Conservation (phyloP, 495 filamentous ascomycete genomes). For the Melanomma pulvis-pyrius region DNA sequence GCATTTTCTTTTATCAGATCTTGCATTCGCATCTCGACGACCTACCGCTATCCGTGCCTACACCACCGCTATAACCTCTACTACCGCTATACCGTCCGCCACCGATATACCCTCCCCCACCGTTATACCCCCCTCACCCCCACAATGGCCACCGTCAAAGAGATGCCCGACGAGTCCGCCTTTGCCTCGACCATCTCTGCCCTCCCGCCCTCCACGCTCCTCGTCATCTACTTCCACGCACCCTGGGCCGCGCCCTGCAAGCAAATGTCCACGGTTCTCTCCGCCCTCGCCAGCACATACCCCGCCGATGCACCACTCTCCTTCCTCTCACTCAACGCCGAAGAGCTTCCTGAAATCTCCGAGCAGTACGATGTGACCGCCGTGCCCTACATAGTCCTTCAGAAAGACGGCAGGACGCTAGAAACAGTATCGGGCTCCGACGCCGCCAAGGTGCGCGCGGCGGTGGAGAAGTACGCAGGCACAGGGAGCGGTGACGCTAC, state of each 20-base stretch:
- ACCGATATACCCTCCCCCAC: neutral
- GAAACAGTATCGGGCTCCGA: conserved; percentile 87
- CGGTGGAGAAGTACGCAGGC: conserved; percentile 78
- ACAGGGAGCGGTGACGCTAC: conserved; percentile 51
- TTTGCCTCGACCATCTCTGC: conserved; percentile 67
- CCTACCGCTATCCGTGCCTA: neutral
- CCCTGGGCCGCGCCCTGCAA: conserved; percentile 96
- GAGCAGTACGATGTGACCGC: conserved; percentile 91
- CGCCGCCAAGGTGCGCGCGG: conserved; percentile 74
- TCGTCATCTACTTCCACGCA: conserved; percentile 90
- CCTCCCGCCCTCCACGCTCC: conserved; percentile 66
- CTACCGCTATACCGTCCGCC: neutral
- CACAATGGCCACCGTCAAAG: conserved; percentile 57
- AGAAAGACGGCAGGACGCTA: conserved; percentile 68
- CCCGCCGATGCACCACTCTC: conserved; percentile 67
- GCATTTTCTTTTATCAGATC: conserved; percentile 26
- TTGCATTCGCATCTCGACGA: neutral
- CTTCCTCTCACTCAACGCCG: conserved; percentile 87
- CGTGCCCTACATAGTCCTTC: conserved; percentile 86
- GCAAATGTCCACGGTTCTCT: conserved; percentile 87
- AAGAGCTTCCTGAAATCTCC: conserved; percentile 83
- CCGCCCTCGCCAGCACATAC: conserved; percentile 81
- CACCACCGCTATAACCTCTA: neutral
- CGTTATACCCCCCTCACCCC: neutral
- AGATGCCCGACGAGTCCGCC: conserved; percentile 67